Evolutionary conservation across 176 grass and related monocot species (phyloP).

Genomic region (Rhynchospora breviuscula): DNA sequence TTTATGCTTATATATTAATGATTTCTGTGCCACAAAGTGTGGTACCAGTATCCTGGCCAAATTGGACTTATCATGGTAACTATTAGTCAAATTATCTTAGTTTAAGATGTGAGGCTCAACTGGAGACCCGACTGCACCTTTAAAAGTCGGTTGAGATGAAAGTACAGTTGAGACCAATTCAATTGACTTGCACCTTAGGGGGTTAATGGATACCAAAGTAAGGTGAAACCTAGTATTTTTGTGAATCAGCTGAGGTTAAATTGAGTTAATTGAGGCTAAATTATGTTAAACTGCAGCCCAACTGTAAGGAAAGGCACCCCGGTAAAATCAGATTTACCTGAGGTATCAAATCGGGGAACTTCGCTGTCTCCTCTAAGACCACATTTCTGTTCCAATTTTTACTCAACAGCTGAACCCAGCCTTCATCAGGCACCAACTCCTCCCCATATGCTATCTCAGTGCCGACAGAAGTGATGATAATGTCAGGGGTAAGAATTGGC

Average conservation of each 20-base stretch:
- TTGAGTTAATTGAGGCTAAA: not conserved
- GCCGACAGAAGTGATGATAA: conserved; percentile 86
- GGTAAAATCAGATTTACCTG: conserved; percentile 44
- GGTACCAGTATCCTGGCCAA: not conserved
- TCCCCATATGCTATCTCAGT: conserved; percentile 86
- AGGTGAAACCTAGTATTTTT: not conserved
- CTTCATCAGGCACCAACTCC: conserved; percentile 67
- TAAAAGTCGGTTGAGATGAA: not conserved
- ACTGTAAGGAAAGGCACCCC: not conserved
- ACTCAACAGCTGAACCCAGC: conserved; percentile 55
- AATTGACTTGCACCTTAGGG: not conserved
- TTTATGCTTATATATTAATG: not conserved
- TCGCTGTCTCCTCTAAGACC: conserved; percentile 70
- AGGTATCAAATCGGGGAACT: conserved; percentile 49
- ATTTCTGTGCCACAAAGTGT: not conserved
- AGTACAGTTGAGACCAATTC: not conserved
- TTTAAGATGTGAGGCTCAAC: not conserved
- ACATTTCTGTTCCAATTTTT: conserved; percentile 68
- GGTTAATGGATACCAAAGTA: not conserved
- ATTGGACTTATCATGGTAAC: not conserved
- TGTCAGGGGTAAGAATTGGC: conserved; percentile 78
- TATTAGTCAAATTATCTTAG: not conserved
- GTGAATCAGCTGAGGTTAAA: not conserved
- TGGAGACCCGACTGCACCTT: not conserved
- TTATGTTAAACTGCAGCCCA: not conserved